Evolutionary conservation across 208 protist genomes (phyloP).

Genomic region (Angomonas desouzai): DNA sequence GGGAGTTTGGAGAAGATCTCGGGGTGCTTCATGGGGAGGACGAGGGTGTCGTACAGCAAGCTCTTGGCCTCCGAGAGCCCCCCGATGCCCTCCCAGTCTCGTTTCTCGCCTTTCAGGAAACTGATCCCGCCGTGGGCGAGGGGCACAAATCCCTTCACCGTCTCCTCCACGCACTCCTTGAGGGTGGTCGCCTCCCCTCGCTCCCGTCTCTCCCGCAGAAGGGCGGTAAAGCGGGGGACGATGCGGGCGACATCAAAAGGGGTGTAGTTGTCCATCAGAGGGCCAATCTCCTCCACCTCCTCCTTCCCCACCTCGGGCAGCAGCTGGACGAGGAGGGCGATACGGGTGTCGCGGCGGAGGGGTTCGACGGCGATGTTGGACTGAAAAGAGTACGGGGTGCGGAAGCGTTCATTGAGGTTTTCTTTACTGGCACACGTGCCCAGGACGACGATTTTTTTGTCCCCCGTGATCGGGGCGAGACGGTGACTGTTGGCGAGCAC

Average conservation of each 20-base stretch:
- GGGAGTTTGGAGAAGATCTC: conserved; percentile 88
- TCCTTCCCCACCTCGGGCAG: conserved; percentile 33
- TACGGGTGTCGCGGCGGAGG: conserved; percentile 44
- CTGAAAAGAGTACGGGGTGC: conserved; percentile 60
- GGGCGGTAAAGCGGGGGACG: conserved; percentile 35
- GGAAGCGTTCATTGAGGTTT: conserved; percentile 57
- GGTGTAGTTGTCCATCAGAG: conserved; percentile 87
- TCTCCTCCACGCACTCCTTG: conserved; percentile 23
- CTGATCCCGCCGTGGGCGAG: conserved; percentile 81
- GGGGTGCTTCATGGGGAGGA: conserved; percentile 92
- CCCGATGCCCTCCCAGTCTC: conserved; percentile 80
- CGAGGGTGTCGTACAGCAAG: conserved; percentile 92
- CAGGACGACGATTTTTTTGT: conserved; percentile 54
- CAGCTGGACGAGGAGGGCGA: conserved; percentile 48
- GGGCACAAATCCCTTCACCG: conserved; percentile 56
- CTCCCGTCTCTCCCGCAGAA: conserved; percentile 1
- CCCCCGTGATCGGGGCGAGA: conserved; percentile 14
- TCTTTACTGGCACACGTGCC: conserved; percentile 69
- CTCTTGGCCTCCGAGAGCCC: conserved; percentile 92
- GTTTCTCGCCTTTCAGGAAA: conserved; percentile 40
- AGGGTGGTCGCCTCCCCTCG: not conserved
- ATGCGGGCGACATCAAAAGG: conserved; percentile 78
- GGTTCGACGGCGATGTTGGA: conserved; percentile 56
- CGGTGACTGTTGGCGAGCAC: conserved; percentile 45
- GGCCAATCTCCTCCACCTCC: conserved; percentile 29